Conservation (phyloP, 345 rosid genomes). For the Citrus trifoliata region DNA sequence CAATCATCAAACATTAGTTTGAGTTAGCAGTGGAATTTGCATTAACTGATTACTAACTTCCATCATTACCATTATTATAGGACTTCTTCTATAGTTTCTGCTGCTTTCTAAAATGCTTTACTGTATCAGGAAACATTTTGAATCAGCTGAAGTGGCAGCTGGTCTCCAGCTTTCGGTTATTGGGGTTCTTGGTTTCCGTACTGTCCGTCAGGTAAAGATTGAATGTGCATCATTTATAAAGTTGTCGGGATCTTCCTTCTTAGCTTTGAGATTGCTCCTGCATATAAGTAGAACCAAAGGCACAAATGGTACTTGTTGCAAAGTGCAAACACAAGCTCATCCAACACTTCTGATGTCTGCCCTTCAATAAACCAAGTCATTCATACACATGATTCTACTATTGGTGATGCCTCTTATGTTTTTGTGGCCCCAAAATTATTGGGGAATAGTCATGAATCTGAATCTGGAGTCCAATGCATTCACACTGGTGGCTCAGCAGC, state of each 20-base stretch:
- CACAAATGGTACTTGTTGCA: slow-evolving; percentile 69
- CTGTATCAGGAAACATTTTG: slow-evolving; percentile 58
- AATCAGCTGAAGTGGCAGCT: slow-evolving; percentile 62
- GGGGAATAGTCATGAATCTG: no score
- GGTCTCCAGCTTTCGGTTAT: slow-evolving; percentile 73
- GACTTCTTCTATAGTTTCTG: not conserved
- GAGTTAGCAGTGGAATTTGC: not conserved
- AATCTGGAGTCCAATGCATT: slow-evolving; percentile 19
- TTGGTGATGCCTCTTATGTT: slow-evolving; percentile 36
- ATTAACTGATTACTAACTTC: not conserved
- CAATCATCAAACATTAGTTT: not conserved
- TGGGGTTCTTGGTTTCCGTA: slow-evolving; percentile 64
- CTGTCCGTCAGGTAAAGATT: slow-evolving; percentile 61
- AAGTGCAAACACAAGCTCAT: slow-evolving; percentile 46
- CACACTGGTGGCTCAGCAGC: slow-evolving; percentile 15
- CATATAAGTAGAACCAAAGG: slow-evolving; percentile 54
- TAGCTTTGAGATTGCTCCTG: slow-evolving; percentile 17
- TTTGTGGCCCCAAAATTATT: no score
- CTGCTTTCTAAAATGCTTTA: slow-evolving; percentile 2
- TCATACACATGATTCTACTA: slow-evolving; percentile 33
- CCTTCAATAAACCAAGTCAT: slow-evolving; percentile 31
- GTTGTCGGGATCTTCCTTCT: slow-evolving; percentile 14
- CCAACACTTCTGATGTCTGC: slow-evolving; percentile 22
- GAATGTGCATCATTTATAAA: not conserved
- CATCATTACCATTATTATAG: not conserved